These are phyloP conservation scores for Cucurbita moschata DNA, from an alignment of 306 rosid genomes.

Conservation along the genomic window DNA sequence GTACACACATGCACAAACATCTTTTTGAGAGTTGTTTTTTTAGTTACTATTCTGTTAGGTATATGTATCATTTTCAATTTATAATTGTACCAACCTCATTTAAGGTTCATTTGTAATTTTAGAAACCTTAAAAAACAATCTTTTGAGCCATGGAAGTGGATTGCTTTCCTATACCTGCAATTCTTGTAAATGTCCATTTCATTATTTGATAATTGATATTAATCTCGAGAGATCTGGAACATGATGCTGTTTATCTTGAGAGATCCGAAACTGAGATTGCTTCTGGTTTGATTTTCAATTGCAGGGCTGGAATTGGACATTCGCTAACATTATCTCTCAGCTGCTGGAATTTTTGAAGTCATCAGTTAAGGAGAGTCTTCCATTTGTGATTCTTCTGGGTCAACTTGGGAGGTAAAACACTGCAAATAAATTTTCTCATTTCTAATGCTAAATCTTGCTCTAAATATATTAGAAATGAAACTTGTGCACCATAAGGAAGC, in stretches of 20 bases:
- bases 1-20: background rate
- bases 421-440: background rate
- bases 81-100: background rate
- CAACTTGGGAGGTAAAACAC: constrained; percentile 72
- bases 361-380: constrained; percentile 27
- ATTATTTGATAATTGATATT: background rate
- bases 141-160: background rate
- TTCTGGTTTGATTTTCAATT: constrained; percentile 17
- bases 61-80: background rate
- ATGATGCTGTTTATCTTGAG: background rate
- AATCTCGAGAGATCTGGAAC: background rate
- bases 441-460: background rate
- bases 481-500: background rate
- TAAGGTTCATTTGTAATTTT: background rate
- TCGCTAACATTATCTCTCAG: constrained; percentile 33
- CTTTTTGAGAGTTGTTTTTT: background rate
- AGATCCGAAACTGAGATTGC: constrained; percentile 2
- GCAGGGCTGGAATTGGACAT: constrained; percentile 78
- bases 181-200: background rate
- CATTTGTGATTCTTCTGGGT: constrained; percentile 57
- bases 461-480: background rate
- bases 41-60: background rate
- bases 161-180: background rate
- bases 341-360: constrained; percentile 42
- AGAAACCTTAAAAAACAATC: background rate